These are phyloP conservation scores for Candida taoyuanica DNA, from an alignment of 805 yeast genomes.

Conservation along the genomic window DNA sequence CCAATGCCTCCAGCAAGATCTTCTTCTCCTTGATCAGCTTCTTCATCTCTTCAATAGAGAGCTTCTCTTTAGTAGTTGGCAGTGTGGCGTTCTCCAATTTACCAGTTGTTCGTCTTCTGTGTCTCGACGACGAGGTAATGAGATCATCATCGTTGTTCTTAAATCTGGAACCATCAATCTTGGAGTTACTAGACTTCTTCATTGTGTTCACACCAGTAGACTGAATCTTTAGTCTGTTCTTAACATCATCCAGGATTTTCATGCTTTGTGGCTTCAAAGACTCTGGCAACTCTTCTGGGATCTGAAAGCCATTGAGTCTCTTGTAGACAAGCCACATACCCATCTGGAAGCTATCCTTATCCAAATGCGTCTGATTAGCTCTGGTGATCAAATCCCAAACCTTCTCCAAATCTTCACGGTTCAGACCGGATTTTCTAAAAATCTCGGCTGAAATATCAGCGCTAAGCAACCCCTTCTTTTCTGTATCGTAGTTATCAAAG, in stretches of 20 bases:
- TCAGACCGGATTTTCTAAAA: slow-evolving; percentile 86
- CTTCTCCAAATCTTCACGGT: slow-evolving; percentile 80
- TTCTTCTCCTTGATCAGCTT: slow-evolving; percentile 72
- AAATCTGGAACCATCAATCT: slow-evolving; percentile 42
- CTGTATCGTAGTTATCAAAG: slow-evolving; percentile 84
- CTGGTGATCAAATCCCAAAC: slow-evolving; percentile 90
- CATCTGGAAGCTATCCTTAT: slow-evolving; percentile 89
- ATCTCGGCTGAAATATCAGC: slow-evolving; percentile 86
- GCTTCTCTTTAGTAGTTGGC: slow-evolving; percentile 6
- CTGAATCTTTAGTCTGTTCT: slow-evolving; percentile 38
- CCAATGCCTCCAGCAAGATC: slow-evolving; percentile 51
- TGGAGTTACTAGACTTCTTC: slow-evolving; percentile 27
- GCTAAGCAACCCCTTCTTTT: slow-evolving; percentile 61
- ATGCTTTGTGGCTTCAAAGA: slow-evolving; percentile 88
- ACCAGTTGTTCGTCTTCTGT: slow-evolving; percentile 23
- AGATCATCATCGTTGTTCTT: slow-evolving; percentile 74
- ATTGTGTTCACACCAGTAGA: slow-evolving; percentile 9
- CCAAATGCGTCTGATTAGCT: slow-evolving; percentile 78
- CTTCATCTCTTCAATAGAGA: slow-evolving; percentile 49
- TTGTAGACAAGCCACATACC: slow-evolving; percentile 97
- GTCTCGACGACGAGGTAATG: slow-evolving; percentile 21
- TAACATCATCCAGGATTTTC: slow-evolving; percentile 69
- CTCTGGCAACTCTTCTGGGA: slow-evolving; percentile 81
- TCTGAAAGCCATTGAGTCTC: slow-evolving; percentile 76
- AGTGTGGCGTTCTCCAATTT: not conserved